Percentiles rank a stretch among this genome's conserved stretches.
These are phyloP conservation scores for Trichosporon ovoides DNA, from an alignment of 1,284 basidiomycete genomes.

Conservation along the genomic window DNA sequence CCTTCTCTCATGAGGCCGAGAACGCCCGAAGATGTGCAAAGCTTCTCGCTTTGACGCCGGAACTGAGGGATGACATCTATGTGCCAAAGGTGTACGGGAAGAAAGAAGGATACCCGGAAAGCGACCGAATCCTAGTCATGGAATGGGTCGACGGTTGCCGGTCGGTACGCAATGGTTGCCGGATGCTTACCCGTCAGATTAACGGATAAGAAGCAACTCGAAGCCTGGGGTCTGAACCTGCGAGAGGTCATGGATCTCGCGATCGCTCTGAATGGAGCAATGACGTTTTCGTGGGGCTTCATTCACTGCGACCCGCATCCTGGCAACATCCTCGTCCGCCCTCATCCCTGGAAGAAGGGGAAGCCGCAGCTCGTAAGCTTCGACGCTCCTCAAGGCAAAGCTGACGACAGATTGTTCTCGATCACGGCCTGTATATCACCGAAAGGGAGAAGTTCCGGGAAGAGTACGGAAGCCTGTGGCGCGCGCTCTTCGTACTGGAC, in stretches of 20 bases:
- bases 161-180: slow-evolving; percentile 22
- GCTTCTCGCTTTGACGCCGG: slow-evolving; percentile 52
- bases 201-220: slow-evolving; percentile 57
- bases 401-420: slow-evolving; percentile 56
- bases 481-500: slow-evolving; percentile 67
- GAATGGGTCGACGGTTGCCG: slow-evolving; percentile 69
- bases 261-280: slow-evolving; percentile 65
- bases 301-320: slow-evolving; percentile 62
- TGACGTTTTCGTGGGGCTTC: slow-evolving; percentile 86
- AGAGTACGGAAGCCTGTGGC: slow-evolving; percentile 75
- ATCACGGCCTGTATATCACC: slow-evolving; percentile 79
- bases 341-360: slow-evolving; percentile 58
- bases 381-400: not conserved
- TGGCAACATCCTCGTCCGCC: slow-evolving; percentile 77
- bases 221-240: slow-evolving; percentile 49
- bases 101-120: slow-evolving; percentile 55
- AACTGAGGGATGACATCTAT: slow-evolving; percentile 64
- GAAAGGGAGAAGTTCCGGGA: slow-evolving; percentile 61
- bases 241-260: slow-evolving; percentile 52
- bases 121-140: slow-evolving; percentile 71
- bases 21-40: slow-evolving; percentile 47
- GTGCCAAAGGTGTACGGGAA: slow-evolving; percentile 71
- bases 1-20: slow-evolving; percentile 63
- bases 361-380: slow-evolving; percentile 65
- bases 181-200: slow-evolving; percentile 48